Evolutionary conservation across 805 yeast genomes (phyloP).

Genomic region (Spathaspora girioi): DNA sequence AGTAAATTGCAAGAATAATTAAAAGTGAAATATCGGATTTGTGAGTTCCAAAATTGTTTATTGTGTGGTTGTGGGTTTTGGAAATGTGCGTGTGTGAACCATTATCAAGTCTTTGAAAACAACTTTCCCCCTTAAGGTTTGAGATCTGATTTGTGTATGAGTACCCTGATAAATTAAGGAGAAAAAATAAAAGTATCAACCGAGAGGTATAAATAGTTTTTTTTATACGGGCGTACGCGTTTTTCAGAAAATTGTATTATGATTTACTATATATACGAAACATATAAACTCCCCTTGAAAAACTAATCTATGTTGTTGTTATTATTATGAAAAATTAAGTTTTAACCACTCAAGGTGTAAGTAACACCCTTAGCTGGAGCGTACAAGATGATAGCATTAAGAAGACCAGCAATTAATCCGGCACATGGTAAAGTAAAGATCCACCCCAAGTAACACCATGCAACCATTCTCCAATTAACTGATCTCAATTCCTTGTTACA

Average conservation of each 20-base stretch:
- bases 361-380: constrained; percentile 48
- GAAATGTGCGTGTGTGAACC: neutral
- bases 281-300: too few species aligned
- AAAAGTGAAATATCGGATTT: too few species aligned
- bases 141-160: neutral
- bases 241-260: too few species aligned
- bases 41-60: neutral
- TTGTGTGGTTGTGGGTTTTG: neutral
- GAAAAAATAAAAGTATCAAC: neutral
- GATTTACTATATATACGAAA: too few species aligned
- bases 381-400: constrained; percentile 59
- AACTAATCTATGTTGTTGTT: too few species aligned
- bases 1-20: neutral
- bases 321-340: too few species aligned
- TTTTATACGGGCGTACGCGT: too few species aligned
- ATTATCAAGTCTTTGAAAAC: neutral
- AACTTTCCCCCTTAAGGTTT: neutral
- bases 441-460: constrained; percentile 73
- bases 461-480: constrained; percentile 75
- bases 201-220: neutral
- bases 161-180: neutral
- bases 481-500: constrained; percentile 62
- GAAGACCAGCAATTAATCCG: constrained; percentile 65
- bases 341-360: constrained; percentile 15
- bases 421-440: constrained; percentile 69